Conservation (phyloP, 2,329 filamentous ascomycete species). For the Aspergillus caelatus region DNA sequence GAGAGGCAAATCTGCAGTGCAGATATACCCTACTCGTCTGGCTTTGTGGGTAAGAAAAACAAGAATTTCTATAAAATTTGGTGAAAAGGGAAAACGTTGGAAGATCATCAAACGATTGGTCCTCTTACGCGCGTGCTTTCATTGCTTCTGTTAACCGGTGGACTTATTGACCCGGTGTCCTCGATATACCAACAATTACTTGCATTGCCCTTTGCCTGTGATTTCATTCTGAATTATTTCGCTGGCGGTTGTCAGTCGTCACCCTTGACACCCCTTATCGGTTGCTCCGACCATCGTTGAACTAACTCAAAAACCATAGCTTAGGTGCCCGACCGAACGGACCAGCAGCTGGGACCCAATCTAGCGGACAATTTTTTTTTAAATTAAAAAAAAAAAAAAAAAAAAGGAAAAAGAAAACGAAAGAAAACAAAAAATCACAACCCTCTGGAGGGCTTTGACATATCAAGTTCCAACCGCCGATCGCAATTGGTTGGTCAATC, state of each 20-base stretch:
- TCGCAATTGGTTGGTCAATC: slow-evolving; percentile 27
- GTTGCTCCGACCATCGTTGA: slow-evolving; percentile 17
- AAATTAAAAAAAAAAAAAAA: neutral
- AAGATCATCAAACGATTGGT: slow-evolving; percentile 4
- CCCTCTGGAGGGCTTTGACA: slow-evolving; percentile 27
- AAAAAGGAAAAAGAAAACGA: slow-evolving; percentile 2
- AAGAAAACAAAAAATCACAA: slow-evolving; percentile 15
- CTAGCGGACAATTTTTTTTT: slow-evolving; percentile 11
- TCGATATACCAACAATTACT: slow-evolving; percentile 15
- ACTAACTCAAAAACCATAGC: slow-evolving; percentile 19
- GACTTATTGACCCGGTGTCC: slow-evolving; percentile 26
- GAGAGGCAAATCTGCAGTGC: slow-evolving; percentile 32
- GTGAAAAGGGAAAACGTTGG: slow-evolving; percentile 16
- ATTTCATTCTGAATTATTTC: slow-evolving; percentile 18
- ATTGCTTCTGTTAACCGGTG: slow-evolving; percentile 19
- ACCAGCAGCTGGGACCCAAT: slow-evolving; percentile 15
- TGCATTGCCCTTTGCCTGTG: slow-evolving; percentile 17
- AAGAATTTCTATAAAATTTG: slow-evolving; percentile 11
- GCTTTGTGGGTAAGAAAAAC: slow-evolving; percentile 15
- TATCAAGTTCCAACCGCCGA: slow-evolving; percentile 24
- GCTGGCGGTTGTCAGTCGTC: slow-evolving; percentile 15
- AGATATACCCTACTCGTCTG: slow-evolving; percentile 28
- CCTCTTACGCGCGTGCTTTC: slow-evolving; percentile 9
- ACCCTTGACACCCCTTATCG: slow-evolving; percentile 20
- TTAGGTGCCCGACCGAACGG: slow-evolving; percentile 23